Evolutionary conservation across 1,284 basidiomycete genomes (phyloP).

Genomic region (Apiotrichum montevideense): DNA sequence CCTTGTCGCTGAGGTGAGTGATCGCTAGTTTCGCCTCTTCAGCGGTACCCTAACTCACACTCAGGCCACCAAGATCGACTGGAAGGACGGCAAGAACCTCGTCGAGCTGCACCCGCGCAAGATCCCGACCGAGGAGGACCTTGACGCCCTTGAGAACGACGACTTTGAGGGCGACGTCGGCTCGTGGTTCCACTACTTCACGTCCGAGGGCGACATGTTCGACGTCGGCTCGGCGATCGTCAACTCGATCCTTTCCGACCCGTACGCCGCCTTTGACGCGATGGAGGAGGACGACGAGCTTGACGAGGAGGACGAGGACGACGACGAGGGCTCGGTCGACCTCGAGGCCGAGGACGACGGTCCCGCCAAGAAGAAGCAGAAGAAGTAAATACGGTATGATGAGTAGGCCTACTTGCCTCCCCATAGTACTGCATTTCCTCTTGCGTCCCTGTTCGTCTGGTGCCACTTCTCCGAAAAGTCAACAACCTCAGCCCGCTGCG

Average conservation of each 20-base stretch:
- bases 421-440: too few species aligned
- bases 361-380: constrained; percentile 28
- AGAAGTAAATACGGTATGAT: neutral
- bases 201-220: constrained; percentile 37
- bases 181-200: constrained; percentile 50
- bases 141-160: constrained; percentile 10
- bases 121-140: constrained; percentile 21
- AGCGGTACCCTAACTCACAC: neutral
- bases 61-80: constrained; percentile 44
- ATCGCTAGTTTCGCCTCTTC: constrained; percentile 33
- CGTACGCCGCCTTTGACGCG: constrained; percentile 36
- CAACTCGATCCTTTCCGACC: constrained; percentile 35
- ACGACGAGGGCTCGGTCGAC: constrained; percentile 40
- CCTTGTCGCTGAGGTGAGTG: constrained; percentile 22
- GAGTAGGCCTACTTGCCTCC: too few species aligned
- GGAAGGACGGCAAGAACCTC: constrained; percentile 51
- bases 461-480: too few species aligned
- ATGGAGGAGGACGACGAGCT: constrained; percentile 30
- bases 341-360: constrained; percentile 33
- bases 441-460: too few species aligned
- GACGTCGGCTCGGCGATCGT: constrained; percentile 19
- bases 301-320: constrained; percentile 38
- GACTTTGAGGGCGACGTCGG: constrained; percentile 47
- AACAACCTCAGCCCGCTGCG: too few species aligned
- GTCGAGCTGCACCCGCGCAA: constrained; percentile 45